phyloP scores from a whole-genome alignment of 2,329 filamentous ascomycete species.

The Aspergillus arachidicola region DNA sequence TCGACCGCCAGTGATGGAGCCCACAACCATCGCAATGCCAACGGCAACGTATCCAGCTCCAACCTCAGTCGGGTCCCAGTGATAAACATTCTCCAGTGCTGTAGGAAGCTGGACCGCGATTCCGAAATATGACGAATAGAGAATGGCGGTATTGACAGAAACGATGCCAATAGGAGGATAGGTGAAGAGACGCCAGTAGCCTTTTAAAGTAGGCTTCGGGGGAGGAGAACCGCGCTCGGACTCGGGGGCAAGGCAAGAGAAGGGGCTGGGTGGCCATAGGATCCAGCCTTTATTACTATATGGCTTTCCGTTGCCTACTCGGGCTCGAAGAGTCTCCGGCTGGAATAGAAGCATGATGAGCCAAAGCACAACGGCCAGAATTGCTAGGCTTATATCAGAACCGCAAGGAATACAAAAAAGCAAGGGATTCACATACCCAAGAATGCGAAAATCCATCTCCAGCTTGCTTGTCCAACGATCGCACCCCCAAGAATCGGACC shows the following conservation, averaged over 20 bases:
- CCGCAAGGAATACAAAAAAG: slow-evolving; percentile 10
- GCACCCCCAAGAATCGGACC: slow-evolving; percentile 49
- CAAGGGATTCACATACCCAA: slow-evolving; percentile 28
- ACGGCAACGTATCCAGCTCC: background rate
- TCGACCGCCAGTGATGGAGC: background rate
- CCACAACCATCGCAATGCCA: background rate
- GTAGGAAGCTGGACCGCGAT: slow-evolving; percentile 34
- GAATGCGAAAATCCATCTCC: slow-evolving; percentile 52
- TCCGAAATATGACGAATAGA: slow-evolving; percentile 17
- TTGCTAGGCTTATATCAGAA: background rate
- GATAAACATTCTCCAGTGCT: slow-evolving; percentile 23
- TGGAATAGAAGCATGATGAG: slow-evolving; percentile 42
- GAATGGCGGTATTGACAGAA: slow-evolving; percentile 36
- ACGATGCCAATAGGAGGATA: slow-evolving; percentile 39
- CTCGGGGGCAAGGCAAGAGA: slow-evolving; percentile 17
- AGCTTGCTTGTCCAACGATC: slow-evolving; percentile 37
- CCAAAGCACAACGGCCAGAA: slow-evolving; percentile 19
- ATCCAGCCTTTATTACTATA: slow-evolving; percentile 9
- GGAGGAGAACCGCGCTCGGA: slow-evolving; percentile 22
- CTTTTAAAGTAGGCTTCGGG: slow-evolving; percentile 30
- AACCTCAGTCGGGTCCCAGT: background rate
- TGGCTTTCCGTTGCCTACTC: slow-evolving; percentile 47
- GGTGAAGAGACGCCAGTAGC: slow-evolving; percentile 32
- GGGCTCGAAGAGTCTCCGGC: slow-evolving; percentile 50
- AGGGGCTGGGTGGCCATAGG: background rate